A percentile compares a stretch with the other conserved stretches of the same genome.
Conservation (phyloP, 192 early-diverging fungal genomes). For the Phlyctochytrium planicorne region DNA sequence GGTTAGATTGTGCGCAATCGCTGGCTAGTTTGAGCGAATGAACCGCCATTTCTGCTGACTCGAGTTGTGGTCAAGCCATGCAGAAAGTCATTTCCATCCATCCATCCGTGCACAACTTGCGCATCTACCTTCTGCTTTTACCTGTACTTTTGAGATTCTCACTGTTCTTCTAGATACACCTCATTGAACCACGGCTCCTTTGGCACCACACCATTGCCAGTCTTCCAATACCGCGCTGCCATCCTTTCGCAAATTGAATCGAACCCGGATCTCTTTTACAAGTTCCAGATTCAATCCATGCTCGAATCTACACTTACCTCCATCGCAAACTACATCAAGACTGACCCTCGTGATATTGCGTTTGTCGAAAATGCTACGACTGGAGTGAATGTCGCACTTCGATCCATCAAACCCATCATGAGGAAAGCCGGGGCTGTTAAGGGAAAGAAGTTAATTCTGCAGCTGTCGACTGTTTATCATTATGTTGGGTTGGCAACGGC, state of each 20-base stretch:
- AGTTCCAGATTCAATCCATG: no score
- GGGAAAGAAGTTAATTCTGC: slow-evolving; percentile 37
- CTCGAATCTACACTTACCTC: no score
- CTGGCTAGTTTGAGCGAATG: no score
- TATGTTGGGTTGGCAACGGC: slow-evolving; percentile 44
- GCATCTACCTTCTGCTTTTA: background rate
- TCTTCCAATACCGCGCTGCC: slow-evolving; percentile 12
- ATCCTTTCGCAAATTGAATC: slow-evolving; percentile 18
- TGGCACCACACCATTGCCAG: slow-evolving; percentile 36
- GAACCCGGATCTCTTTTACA: slow-evolving; percentile 52
- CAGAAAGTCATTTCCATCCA: no score
- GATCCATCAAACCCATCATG: background rate
- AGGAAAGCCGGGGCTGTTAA: background rate
- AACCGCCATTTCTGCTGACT: no score
- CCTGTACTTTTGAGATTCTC: background rate
- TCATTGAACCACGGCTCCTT: slow-evolving; percentile 70
- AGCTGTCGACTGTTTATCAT: slow-evolving; percentile 58
- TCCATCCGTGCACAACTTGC: no score
- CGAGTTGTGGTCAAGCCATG: no score
- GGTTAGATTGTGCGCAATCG: no score
- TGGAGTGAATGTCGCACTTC: slow-evolving; percentile 52
- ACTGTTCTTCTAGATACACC: no score
- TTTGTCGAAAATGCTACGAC: slow-evolving; percentile 59
- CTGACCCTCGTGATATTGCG: slow-evolving; percentile 44
- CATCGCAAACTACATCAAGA: no score